phyloP scores from a whole-genome alignment of 352 stramenopile species.

The Aphanomyces cochlioides region DNA sequence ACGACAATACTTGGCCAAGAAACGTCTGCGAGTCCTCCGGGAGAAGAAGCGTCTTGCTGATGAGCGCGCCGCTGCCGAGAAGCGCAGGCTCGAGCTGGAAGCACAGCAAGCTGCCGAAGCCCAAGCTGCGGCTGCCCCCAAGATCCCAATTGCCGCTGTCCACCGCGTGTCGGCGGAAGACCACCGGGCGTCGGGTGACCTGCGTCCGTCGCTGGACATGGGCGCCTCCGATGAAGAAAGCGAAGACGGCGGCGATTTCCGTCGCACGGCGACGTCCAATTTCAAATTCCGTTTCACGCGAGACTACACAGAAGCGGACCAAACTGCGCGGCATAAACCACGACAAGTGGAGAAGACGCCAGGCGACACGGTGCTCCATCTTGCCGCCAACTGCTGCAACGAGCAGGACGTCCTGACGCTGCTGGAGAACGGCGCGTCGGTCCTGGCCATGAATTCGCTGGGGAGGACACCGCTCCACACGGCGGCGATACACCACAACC shows the following conservation, averaged over 20 bases:
- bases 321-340: constrained; percentile 46
- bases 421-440: constrained; percentile 82
- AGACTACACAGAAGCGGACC: constrained; percentile 51
- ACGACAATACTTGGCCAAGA: neutral
- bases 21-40: neutral
- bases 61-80: neutral
- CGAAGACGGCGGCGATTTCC: constrained; percentile 34
- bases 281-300: constrained; percentile 81
- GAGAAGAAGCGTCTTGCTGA: constrained; percentile 1
- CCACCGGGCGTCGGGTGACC: neutral
- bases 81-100: neutral
- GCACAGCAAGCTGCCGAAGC: neutral
- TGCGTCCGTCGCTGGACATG: neutral
- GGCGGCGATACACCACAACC: constrained; percentile 72
- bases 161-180: constrained; percentile 51
- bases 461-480: constrained; percentile 79
- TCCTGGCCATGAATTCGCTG: constrained; percentile 75
- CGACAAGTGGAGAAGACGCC: constrained; percentile 80
- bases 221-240: constrained; percentile 63
- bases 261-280: constrained; percentile 38
- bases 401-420: constrained; percentile 81
- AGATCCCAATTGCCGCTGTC: constrained; percentile 54
- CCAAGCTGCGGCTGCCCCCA: constrained; percentile 39
- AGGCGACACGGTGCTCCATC: constrained; percentile 81
- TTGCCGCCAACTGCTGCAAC: constrained; percentile 83